These are phyloP conservation scores for Fusarium agapanthi DNA, from an alignment of 2,329 filamentous ascomycete species.

Conservation along the genomic window DNA sequence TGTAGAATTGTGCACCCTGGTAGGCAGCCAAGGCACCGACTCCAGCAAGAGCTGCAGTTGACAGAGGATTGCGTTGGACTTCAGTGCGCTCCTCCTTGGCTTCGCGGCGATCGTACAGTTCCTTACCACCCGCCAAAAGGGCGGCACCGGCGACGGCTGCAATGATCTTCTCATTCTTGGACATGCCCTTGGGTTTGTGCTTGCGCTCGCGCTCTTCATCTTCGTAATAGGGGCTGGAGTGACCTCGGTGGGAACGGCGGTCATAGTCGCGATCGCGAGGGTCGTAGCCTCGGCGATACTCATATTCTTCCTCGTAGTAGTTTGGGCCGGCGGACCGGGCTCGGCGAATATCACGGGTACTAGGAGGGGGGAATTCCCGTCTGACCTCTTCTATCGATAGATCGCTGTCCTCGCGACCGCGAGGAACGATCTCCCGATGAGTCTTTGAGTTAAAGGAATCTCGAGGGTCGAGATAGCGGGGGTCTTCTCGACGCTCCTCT, in stretches of 20 bases:
- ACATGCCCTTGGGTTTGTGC: constrained; percentile 58
- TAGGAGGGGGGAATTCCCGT: constrained; percentile 83
- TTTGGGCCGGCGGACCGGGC: constrained; percentile 70
- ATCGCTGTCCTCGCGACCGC: constrained; percentile 76
- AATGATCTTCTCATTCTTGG: constrained; percentile 72
- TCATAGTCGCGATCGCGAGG: constrained; percentile 53
- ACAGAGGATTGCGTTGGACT: constrained; percentile 66
- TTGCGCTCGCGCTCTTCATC: constrained; percentile 64
- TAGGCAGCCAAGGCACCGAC: constrained; percentile 72
- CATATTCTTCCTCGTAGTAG: constrained; percentile 64
- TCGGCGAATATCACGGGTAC: constrained; percentile 62
- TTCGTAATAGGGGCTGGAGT: constrained; percentile 62
- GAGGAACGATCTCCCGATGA: constrained; percentile 64
- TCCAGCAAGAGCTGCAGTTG: constrained; percentile 68
- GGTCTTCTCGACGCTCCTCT: constrained; percentile 62
- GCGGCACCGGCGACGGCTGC: constrained; percentile 72
- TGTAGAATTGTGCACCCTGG: constrained; percentile 69
- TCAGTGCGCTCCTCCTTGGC: constrained; percentile 60
- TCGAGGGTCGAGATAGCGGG: constrained; percentile 62
- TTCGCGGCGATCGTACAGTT: constrained; percentile 70
- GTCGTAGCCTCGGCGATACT: constrained; percentile 61
- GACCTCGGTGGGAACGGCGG: constrained; percentile 56
- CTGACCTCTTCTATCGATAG: constrained; percentile 82
- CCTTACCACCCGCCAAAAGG: constrained; percentile 71
- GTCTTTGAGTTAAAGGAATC: constrained; percentile 58